A percentile compares a stretch with the other conserved stretches of the same genome.
Conservation (phyloP, 2,329 filamentous ascomycete genomes). For the Cordyceps tenuipes region DNA sequence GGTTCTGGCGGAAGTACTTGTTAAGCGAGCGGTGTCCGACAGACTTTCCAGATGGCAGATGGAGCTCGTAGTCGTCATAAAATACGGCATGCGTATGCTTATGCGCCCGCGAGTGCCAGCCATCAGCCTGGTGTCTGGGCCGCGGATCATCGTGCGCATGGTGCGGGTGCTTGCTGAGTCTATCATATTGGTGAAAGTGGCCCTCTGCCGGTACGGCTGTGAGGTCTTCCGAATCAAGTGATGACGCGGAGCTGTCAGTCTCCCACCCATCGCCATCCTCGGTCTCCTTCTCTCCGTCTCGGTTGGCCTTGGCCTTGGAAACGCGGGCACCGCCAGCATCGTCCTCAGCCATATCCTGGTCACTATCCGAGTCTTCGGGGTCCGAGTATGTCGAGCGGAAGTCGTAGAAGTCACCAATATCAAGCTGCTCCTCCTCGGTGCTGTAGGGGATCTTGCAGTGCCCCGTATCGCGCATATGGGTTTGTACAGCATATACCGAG, state of each 20-base stretch:
- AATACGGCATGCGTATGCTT: slow-evolving; percentile 68
- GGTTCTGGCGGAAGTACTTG: slow-evolving; percentile 86
- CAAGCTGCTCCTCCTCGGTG: slow-evolving; percentile 80
- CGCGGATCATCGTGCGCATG: slow-evolving; percentile 65
- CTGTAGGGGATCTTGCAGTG: slow-evolving; percentile 96
- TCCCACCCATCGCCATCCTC: slow-evolving; percentile 79
- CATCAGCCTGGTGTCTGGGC: slow-evolving; percentile 65
- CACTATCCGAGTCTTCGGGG: slow-evolving; percentile 55
- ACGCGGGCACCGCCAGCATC: slow-evolving; percentile 57
- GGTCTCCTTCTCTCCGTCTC: slow-evolving; percentile 31
- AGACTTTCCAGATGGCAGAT: slow-evolving; percentile 80
- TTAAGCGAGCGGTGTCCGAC: slow-evolving; percentile 85
- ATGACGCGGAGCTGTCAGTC: slow-evolving; percentile 85
- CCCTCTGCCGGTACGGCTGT: slow-evolving; percentile 70
- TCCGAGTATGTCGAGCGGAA: slow-evolving; percentile 95
- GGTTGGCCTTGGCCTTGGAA: slow-evolving; percentile 38
- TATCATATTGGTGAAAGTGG: slow-evolving; percentile 61
- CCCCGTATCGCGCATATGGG: slow-evolving; percentile 93
- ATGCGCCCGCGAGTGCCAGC: slow-evolving; percentile 77
- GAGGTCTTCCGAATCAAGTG: slow-evolving; percentile 76
- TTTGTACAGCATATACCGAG: slow-evolving; percentile 74
- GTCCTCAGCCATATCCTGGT: slow-evolving; percentile 38
- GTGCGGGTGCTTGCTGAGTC: slow-evolving; percentile 64
- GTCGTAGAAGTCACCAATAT: slow-evolving; percentile 94
- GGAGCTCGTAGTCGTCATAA: slow-evolving; percentile 87